These are phyloP conservation scores for Salix udensis DNA, from an alignment of 345 rosid genomes.

Conservation along the genomic window DNA sequence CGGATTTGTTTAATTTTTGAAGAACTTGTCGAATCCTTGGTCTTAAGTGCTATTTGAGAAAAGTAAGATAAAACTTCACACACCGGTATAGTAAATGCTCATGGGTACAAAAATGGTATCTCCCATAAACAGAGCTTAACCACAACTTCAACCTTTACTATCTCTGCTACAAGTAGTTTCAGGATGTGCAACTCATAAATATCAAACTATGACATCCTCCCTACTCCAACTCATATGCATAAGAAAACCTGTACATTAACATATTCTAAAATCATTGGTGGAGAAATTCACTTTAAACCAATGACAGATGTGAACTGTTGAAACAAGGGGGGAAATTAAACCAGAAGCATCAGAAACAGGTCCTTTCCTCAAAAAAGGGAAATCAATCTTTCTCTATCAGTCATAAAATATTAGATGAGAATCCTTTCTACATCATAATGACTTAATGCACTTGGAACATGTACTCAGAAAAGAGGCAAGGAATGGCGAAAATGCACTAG, in stretches of 20 bases:
- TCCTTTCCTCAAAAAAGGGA: not conserved
- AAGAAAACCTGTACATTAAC: not conserved
- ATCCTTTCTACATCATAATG: not conserved
- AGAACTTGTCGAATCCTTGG: not conserved
- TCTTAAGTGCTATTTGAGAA: not conserved
- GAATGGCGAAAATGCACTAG: not conserved
- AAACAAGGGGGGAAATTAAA: not conserved
- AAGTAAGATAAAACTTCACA: not conserved
- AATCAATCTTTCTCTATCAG: not conserved
- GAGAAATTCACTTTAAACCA: not conserved
- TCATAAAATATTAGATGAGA: not conserved
- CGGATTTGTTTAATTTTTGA: not conserved
- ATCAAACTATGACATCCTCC: not conserved
- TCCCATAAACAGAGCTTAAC: not conserved
- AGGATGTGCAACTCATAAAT: not conserved
- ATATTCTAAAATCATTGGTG: not conserved
- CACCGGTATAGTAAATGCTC: not conserved
- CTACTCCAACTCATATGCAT: not conserved
- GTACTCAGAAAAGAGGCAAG: not conserved
- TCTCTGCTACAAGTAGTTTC: not conserved
- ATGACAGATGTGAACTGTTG: not conserved
- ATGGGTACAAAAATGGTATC: not conserved
- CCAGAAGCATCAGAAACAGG: not conserved
- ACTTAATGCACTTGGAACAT: not conserved
- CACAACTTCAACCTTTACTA: not conserved